A percentile compares a stretch with the other conserved stretches of the same genome.
These are phyloP conservation scores for Albifimbria verrucaria DNA, from an alignment of 2,329 filamentous ascomycete species.

Conservation along the genomic window DNA sequence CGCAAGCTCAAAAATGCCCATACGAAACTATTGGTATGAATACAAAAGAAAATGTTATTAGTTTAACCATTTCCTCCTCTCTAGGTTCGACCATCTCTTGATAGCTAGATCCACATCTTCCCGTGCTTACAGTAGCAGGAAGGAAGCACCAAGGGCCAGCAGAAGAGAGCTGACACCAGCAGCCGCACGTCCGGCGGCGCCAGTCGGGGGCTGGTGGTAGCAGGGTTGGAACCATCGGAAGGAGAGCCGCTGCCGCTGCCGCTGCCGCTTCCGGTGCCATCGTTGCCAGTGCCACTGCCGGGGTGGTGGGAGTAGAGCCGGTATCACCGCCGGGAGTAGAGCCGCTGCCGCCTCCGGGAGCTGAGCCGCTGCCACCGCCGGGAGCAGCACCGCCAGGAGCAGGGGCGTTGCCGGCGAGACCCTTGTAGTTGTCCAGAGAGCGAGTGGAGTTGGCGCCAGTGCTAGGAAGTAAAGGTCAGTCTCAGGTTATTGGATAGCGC, in stretches of 20 bases:
- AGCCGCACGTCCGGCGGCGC: slow-evolving; percentile 25
- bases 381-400: slow-evolving; percentile 20
- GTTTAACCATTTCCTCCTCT: background rate
- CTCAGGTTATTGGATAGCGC: too few relatives aligned
- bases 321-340: slow-evolving; percentile 10
- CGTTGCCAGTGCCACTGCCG: slow-evolving; percentile 16
- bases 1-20: slow-evolving; percentile 3
- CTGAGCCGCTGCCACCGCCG: slow-evolving; percentile 7
- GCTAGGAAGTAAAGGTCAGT: slow-evolving; percentile 22
- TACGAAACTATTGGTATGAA: slow-evolving; percentile 6
- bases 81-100: background rate
- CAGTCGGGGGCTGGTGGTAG: slow-evolving; percentile 13
- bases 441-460: slow-evolving; percentile 49
- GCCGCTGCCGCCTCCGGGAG: slow-evolving; percentile 14
- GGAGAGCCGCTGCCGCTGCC: slow-evolving; percentile 11
- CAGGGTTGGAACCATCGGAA: slow-evolving; percentile 16
- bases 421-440: slow-evolving; percentile 48
- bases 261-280: slow-evolving; percentile 7
- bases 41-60: slow-evolving; percentile 19
- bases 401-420: slow-evolving; percentile 27
- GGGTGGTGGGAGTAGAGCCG: slow-evolving; percentile 16
- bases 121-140: slow-evolving; percentile 35
- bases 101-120: background rate
- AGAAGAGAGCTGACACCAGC: slow-evolving; percentile 40
- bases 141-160: slow-evolving; percentile 37